Percentiles rank a stretch among this genome's conserved stretches.
phyloP scores from a whole-genome alignment of 768 basidiomycete species.

The Kwoniella dejecticola region DNA sequence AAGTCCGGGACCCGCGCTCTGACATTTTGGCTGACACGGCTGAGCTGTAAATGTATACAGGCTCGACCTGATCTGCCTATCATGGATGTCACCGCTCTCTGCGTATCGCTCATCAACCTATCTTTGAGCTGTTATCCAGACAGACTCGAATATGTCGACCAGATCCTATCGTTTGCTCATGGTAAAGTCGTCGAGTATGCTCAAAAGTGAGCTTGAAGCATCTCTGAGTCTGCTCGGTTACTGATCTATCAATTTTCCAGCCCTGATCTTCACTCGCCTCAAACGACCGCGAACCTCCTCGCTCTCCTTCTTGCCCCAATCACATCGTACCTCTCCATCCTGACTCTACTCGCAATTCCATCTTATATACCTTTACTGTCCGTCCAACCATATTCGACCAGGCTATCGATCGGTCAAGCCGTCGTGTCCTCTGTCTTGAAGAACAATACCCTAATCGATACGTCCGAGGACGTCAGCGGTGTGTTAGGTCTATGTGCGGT shows the following conservation, averaged over 20 bases:
- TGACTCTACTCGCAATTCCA: slow-evolving; percentile 94
- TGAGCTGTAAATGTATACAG: slow-evolving; percentile 57
- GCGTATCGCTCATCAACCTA: slow-evolving; percentile 92
- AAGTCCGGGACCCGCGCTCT: slow-evolving; percentile 35
- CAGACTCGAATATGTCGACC: slow-evolving; percentile 93
- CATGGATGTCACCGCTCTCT: slow-evolving; percentile 93
- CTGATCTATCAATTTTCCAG: slow-evolving; percentile 57
- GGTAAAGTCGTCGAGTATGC: slow-evolving; percentile 80
- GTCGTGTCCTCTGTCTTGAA: slow-evolving; percentile 92
- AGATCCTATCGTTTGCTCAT: slow-evolving; percentile 85
- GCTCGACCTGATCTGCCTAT: slow-evolving; percentile 96
- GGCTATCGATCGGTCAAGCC: slow-evolving; percentile 90
- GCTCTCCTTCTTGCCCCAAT: slow-evolving; percentile 90
- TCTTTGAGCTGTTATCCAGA: slow-evolving; percentile 97
- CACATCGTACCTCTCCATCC: slow-evolving; percentile 91
- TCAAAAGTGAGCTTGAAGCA: slow-evolving; percentile 66
- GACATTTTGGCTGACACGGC: background rate
- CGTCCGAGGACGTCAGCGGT: slow-evolving; percentile 89
- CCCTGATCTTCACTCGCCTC: slow-evolving; percentile 81
- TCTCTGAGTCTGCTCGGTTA: background rate
- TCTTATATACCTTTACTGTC: slow-evolving; percentile 80
- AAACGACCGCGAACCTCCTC: slow-evolving; percentile 87
- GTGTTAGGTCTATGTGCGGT: slow-evolving; percentile 91
- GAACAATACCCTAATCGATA: slow-evolving; percentile 93
- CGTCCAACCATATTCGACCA: slow-evolving; percentile 83